Evolutionary conservation across 2,329 filamentous ascomycete species (phyloP), one percentile per base, ranked within the genome.

Genomic region (Albifimbria verrucaria): DNA sequence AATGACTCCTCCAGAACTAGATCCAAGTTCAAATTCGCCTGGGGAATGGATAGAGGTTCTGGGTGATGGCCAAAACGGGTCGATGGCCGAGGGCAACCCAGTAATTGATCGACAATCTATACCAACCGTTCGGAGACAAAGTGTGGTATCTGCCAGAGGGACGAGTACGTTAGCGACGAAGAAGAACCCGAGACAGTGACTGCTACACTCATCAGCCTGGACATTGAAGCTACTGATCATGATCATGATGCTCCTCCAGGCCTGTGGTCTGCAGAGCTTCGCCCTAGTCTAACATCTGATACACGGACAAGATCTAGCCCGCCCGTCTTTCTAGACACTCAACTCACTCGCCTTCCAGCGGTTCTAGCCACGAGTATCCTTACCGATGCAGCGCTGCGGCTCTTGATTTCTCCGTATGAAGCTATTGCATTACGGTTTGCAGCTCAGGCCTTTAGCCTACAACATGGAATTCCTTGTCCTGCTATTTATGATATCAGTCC

Each of bases 171-270:
- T 11, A 80, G 74, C 12, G 82, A 84, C 46, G 81, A 84, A 50
- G 80, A 83, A 48, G 81, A 81, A 17, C 71, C 77, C 15, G 81
- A 82, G 47, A 73, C 77, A 47, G 69, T 83, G 22, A 81, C 76
- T 51, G 77, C 80, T 2, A 83, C 81, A 0, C 67, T 85, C 5
- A 83, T 85, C 49, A 83, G 79, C 57, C 84, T 85, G 52, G 82
- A 85, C 52, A 80, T 85, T 24, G 82, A 85, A 56, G 77, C 81
- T 0, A 78, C 75, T 3, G 81, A 83, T n/a, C n/a, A n/a, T n/a
- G n/a, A 46, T 71, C 78, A 1, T 3, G 78, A 81, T 47, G 72
- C 74, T 3, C 77, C 77, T 1, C 69, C 77, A 2, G 81, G 79
- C 15, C 64, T 80, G 2, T 85, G 82, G 82, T 81, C 79, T 4